Evolutionary conservation across 75 land plant species (phyloP).

Genomic region (Pinus tabuliformis): DNA sequence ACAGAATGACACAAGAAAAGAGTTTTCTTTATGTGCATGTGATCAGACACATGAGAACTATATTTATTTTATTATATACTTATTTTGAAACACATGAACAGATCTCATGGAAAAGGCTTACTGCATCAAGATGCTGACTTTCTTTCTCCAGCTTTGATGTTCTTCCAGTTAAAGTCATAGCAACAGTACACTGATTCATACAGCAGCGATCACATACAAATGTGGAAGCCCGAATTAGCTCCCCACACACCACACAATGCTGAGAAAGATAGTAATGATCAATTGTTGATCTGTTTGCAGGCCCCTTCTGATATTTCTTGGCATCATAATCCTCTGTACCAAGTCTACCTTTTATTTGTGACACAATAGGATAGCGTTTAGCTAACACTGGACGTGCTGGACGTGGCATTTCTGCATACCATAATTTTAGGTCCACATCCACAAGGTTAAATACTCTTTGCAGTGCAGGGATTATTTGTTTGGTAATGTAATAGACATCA

Average conservation of each 20-base stretch:
- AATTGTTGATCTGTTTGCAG: constrained; percentile 50
- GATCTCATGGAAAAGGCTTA: constrained; percentile 30
- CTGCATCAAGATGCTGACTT: constrained; percentile 80
- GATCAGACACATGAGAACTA: neutral
- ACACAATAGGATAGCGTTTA: constrained; percentile 21
- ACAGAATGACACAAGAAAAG: neutral
- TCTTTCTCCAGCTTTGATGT: constrained; percentile 74
- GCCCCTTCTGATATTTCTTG: constrained; percentile 10
- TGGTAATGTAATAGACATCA: constrained; percentile 88
- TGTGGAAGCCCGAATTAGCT: constrained; percentile 44
- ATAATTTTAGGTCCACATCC: constrained; percentile 71
- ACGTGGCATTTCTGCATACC: constrained; percentile 82
- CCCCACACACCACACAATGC: constrained; percentile 84
- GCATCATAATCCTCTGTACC: constrained; percentile 9
- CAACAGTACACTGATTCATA: constrained; percentile 34
- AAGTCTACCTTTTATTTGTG: neutral
- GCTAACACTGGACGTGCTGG: constrained; percentile 44
- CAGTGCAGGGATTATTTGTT: constrained; percentile 94
- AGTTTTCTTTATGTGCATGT: neutral
- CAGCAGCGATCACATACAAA: constrained; percentile 60
- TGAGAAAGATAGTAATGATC: constrained; percentile 82
- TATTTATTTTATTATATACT: neutral
- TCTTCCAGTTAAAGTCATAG: constrained; percentile 48
- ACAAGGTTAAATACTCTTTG: constrained; percentile 90
- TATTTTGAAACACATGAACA: constrained; percentile 1